Base-by-base conservation (phyloP, 2,329 filamentous ascomycete genomes). In the Clarireedia sp. region DNA sequence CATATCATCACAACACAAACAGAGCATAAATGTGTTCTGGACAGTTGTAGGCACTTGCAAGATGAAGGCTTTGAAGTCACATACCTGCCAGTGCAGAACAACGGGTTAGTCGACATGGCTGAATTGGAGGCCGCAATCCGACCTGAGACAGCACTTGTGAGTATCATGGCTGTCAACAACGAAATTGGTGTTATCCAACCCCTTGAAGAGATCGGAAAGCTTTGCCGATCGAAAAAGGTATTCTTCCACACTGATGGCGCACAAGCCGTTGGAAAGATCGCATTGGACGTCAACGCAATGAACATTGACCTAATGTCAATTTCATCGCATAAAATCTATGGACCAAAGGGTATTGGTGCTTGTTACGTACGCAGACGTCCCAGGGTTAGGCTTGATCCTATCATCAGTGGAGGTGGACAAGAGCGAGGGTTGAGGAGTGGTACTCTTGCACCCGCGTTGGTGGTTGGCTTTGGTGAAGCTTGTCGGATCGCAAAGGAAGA, bases 101-200 rank as follows among this genome's bases (percentile, higher is more conserved):
- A 89, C 63, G 94, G 94, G n/a, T 75, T 97, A 62, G 78, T 99
- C 66, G 81, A 86, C 63, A 81, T 99, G 76, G 80, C 87, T 43
- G 83, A 94, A 64, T 81, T 99, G 29, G 87, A 95, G 73, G 87
- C 85, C 21, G 90, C 92, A 23, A 95, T 99, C 60, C 83, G 88
- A 58, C 91, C 91, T 0, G 91, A 97, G 58, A 99, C 94, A 14
- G 85, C 83, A 44, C 75, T 99, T 29, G 91, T 97, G 72, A 96
- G 91, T 69, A 89, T 99, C 72, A 99, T 99, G 94, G 85, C 94
- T 0, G 94, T 99, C 67, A 99, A 99, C 78, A 99, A 99, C 72
- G 94, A 99, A 74, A 97, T 99, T 66, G 94, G 94, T 68, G 94
- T 99, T n/a, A 95, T 99, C 57, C 94, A 99, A 72, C 94, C 94